phyloP scores from a whole-genome alignment of 2,329 filamentous ascomycete species.

The Hypoxylon sp. region DNA sequence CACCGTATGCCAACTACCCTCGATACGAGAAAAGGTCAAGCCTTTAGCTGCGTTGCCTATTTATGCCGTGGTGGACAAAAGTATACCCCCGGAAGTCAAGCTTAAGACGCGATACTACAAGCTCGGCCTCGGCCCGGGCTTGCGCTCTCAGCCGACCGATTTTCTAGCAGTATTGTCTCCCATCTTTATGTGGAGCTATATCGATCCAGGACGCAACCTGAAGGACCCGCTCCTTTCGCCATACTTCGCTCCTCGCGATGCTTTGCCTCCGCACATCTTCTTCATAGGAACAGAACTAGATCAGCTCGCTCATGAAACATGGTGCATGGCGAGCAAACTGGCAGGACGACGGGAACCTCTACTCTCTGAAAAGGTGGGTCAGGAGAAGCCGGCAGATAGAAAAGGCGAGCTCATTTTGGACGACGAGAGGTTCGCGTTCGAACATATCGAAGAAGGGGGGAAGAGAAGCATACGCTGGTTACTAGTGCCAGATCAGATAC shows the following conservation, averaged over 20 bases:
- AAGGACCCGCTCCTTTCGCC: constrained; percentile 61
- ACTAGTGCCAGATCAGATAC: constrained; percentile 60
- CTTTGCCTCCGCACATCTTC: constrained; percentile 61
- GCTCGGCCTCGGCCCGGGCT: constrained; percentile 48
- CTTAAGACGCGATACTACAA: constrained; percentile 57
- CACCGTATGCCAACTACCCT: constrained; percentile 57
- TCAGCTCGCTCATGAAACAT: constrained; percentile 61
- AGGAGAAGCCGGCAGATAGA: constrained; percentile 41
- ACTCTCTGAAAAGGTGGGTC: constrained; percentile 51
- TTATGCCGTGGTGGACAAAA: constrained; percentile 62
- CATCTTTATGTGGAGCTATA: constrained; percentile 61
- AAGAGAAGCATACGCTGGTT: constrained; percentile 58
- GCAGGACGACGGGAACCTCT: constrained; percentile 53
- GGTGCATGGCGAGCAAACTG: constrained; percentile 57
- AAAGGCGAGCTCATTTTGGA: constrained; percentile 47
- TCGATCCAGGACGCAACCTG: constrained; percentile 54
- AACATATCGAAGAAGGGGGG: constrained; percentile 47
- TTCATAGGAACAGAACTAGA: constrained; percentile 63
- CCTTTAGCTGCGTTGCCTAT: constrained; percentile 53
- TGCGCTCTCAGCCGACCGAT: constrained; percentile 51
- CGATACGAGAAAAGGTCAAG: constrained; percentile 55
- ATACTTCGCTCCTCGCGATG: constrained; percentile 50
- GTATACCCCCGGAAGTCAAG: constrained; percentile 53
- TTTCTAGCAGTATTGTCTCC: constrained; percentile 49
- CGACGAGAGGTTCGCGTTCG: constrained; percentile 58